phyloP scores from a whole-genome alignment of 1,284 basidiomycete species.

The Schizophyllum commune region DNA sequence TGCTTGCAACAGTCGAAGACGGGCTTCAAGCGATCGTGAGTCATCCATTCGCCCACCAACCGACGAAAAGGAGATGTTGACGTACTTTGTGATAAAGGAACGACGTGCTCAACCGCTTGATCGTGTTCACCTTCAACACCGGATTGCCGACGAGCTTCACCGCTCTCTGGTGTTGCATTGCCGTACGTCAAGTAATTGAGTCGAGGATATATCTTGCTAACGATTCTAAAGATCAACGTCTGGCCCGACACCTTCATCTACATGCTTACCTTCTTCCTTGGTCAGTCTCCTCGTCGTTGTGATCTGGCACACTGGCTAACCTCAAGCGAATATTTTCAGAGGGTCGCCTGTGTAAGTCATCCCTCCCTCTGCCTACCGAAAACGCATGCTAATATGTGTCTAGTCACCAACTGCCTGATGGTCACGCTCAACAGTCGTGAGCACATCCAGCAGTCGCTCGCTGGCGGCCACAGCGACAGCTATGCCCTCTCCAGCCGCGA shows the following conservation, averaged over 20 bases:
- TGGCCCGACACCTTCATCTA: background rate
- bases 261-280: constrained; percentile 1
- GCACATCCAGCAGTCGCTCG: background rate
- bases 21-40: background rate
- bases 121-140: background rate
- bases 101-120: background rate
- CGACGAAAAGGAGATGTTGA: background rate
- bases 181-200: background rate
- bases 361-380: background rate
- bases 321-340: background rate
- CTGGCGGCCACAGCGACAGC: background rate
- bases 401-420: background rate
- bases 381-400: background rate
- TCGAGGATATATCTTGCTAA: background rate
- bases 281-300: background rate
- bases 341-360: background rate
- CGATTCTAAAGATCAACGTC: background rate
- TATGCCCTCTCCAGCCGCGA: background rate
- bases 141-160: background rate
- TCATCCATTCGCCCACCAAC: background rate
- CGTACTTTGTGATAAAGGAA: background rate
- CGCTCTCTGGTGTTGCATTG: background rate
- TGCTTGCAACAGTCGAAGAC: background rate
- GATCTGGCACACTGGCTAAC: background rate
- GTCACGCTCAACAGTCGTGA: background rate